A percentile compares a stretch with the other conserved stretches of the same genome.
phyloP scores from a whole-genome alignment of 2,329 filamentous ascomycete genomes.

The Stachybotrys chlorohalonatus region DNA sequence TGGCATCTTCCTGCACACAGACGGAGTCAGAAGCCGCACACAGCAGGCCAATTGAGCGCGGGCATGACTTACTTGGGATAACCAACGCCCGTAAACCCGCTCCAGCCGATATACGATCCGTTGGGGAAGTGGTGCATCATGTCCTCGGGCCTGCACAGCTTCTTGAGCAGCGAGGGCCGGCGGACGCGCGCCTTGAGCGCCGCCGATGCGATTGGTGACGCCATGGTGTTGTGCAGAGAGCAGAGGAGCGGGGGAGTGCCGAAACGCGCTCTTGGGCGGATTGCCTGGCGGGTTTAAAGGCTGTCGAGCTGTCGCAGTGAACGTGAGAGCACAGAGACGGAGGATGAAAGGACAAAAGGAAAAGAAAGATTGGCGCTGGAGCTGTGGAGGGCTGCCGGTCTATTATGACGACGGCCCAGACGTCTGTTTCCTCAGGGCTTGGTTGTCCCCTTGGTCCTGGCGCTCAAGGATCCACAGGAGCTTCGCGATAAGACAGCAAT shows the following conservation, averaged over 20 bases:
- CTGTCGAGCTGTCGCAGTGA: no score
- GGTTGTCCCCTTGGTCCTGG: no score
- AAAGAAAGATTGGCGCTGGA: not conserved
- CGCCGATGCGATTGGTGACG: slow-evolving; percentile 53
- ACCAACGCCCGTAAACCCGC: slow-evolving; percentile 81
- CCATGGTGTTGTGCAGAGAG: slow-evolving; percentile 22
- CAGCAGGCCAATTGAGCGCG: slow-evolving; percentile 4
- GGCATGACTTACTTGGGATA: slow-evolving; percentile 58
- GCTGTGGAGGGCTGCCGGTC: not conserved
- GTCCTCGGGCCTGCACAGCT: slow-evolving; percentile 72
- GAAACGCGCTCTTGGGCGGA: not conserved
- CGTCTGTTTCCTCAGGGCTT: not conserved
- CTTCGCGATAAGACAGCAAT: not conserved
- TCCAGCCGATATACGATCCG: slow-evolving; percentile 83
- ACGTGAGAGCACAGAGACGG: no score
- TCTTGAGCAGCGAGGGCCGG: slow-evolving; percentile 69
- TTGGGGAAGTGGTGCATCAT: slow-evolving; percentile 74
- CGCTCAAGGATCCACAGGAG: not conserved
- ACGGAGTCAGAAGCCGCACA: not conserved
- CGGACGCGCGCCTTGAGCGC: slow-evolving; percentile 68
- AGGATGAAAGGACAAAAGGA: not conserved
- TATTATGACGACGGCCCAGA: not conserved
- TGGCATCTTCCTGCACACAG: slow-evolving; percentile 61
- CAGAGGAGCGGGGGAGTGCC: not conserved
- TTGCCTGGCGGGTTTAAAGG: no score